These are phyloP conservation scores for Alnus glutinosa DNA, from an alignment of 306 rosid species.

Conservation along the genomic window DNA sequence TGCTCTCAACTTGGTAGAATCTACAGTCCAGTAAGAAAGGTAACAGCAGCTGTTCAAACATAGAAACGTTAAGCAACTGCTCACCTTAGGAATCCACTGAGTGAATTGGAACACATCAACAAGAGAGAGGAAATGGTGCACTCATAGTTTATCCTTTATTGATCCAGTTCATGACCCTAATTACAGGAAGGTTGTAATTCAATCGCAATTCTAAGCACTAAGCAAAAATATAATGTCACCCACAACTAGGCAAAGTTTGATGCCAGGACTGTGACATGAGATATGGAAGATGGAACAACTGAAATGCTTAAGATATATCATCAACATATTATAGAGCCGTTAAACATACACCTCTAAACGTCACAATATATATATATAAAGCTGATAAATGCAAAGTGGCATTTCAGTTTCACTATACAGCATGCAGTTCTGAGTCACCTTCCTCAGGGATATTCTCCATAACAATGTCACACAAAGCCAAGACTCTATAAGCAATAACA, in stretches of 20 bases:
- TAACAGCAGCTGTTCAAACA: slow-evolving; percentile 7
- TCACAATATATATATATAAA: not conserved
- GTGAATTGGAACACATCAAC: slow-evolving; percentile 9
- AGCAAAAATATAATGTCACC: not conserved
- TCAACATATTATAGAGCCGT: not conserved
- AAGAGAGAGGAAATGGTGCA: not conserved
- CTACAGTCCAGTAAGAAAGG: slow-evolving; percentile 21
- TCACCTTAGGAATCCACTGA: not conserved
- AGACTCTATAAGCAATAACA: not conserved
- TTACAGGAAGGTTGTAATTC: not conserved
- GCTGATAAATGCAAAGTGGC: slow-evolving; percentile 7
- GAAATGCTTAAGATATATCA: not conserved
- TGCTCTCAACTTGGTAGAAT: slow-evolving; percentile 6
- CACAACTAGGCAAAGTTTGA: not conserved
- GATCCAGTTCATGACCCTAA: slow-evolving; percentile 12
- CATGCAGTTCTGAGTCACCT: not conserved
- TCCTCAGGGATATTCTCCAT: slow-evolving; percentile 21
- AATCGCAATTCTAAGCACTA: not conserved
- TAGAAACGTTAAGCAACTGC: slow-evolving; percentile 10
- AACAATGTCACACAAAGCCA: slow-evolving; percentile 2
- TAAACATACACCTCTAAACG: not conserved
- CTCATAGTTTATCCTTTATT: not conserved
- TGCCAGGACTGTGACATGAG: not conserved
- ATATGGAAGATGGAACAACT: not conserved
- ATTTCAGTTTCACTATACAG: slow-evolving; percentile 12